Evolutionary conservation across 177 flowering plant genomes (phyloP).

Genomic region (Vitis hybrid): DNA sequence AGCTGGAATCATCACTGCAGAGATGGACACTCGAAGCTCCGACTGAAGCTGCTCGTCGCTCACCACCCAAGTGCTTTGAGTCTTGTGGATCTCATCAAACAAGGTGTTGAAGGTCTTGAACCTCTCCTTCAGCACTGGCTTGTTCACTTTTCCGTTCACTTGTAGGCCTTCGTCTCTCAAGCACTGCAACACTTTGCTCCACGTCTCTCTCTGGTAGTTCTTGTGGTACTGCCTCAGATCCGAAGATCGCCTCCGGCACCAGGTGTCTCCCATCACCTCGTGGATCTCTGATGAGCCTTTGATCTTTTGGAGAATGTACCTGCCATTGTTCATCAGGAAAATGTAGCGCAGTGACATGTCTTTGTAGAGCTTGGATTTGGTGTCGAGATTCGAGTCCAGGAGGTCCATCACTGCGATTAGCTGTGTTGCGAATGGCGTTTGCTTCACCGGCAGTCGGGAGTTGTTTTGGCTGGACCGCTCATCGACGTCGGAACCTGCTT

Average conservation of each 20-base stretch:
- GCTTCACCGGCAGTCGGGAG: background rate
- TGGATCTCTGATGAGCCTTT: slow-evolving; percentile 66
- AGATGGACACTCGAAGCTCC: slow-evolving; percentile 80
- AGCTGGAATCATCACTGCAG: slow-evolving; percentile 83
- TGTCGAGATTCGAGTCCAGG: slow-evolving; percentile 58
- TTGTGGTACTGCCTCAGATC: slow-evolving; percentile 73
- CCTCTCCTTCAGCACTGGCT: slow-evolving; percentile 72
- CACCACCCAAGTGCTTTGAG: slow-evolving; percentile 85
- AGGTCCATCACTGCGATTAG: slow-evolving; percentile 60
- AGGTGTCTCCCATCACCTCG: slow-evolving; percentile 58
- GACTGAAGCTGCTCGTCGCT: slow-evolving; percentile 87
- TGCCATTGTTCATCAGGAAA: slow-evolving; percentile 90
- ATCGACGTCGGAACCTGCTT: background rate
- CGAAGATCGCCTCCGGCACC: slow-evolving; percentile 61
- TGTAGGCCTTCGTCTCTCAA: slow-evolving; percentile 61
- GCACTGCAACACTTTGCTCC: slow-evolving; percentile 59
- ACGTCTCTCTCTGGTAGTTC: slow-evolving; percentile 79
- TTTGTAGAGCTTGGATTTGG: slow-evolving; percentile 67
- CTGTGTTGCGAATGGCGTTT: slow-evolving; percentile 51
- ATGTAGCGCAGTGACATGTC: slow-evolving; percentile 61
- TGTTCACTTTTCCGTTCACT: slow-evolving; percentile 53
- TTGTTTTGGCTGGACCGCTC: background rate
- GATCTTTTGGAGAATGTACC: slow-evolving; percentile 80
- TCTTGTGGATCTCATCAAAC: slow-evolving; percentile 84
- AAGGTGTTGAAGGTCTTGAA: slow-evolving; percentile 70